Evolutionary conservation across 2,329 filamentous ascomycete genomes (phyloP), one percentile per base, ranked within the genome.

Genomic region (Pseudopyrenochaeta lycopersici): DNA sequence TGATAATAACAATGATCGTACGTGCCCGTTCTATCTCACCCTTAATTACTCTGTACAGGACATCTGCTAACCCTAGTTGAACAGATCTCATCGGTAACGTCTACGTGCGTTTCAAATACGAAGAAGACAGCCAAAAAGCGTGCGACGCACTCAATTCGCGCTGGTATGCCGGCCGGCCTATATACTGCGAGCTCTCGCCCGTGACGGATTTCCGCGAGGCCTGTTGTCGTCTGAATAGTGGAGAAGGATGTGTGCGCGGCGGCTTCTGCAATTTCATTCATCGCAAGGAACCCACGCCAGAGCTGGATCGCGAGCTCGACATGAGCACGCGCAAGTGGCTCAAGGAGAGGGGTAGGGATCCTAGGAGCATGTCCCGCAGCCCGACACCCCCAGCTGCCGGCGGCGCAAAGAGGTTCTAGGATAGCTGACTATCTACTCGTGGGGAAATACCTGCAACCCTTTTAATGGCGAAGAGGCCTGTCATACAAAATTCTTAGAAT

Each of bases 191-290:
- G 80, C 82, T 99, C 51, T 93, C 89, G 47, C 95, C 95, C 66
- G 95, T 99, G 51, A 99, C 95, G 61, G 95, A 99, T 80, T 99
- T 99, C 78, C 86, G 95, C 75, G 95, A 99, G 82, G 95, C 95
- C 15, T 99, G 95, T 77, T 99, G 95, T 79, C 86, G 95, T 49
- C 83, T 98, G 21, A 99, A 99, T 73, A 90, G 86, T 33, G 95
- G 95, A 58, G 95, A 98, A 78, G 95, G 95, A 39, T 99, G 95
- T 78, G 92, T 97, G 38, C 85, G 95, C 62, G 95, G 93, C 59
- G 95, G 95, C 29, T 98, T 98, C 82, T 99, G 95, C 84, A 99
- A 99, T 78, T 99, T 99, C 77, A 99, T 99, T 63, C 95, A 99
- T 77, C 87, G 95, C 72, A 99, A 99, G 83, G 95, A 98, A 75